Evolutionary conservation across 352 stramenopile species (phyloP), one percentile per base, ranked within the genome.

Genomic region (Pythium myriotylum): DNA sequence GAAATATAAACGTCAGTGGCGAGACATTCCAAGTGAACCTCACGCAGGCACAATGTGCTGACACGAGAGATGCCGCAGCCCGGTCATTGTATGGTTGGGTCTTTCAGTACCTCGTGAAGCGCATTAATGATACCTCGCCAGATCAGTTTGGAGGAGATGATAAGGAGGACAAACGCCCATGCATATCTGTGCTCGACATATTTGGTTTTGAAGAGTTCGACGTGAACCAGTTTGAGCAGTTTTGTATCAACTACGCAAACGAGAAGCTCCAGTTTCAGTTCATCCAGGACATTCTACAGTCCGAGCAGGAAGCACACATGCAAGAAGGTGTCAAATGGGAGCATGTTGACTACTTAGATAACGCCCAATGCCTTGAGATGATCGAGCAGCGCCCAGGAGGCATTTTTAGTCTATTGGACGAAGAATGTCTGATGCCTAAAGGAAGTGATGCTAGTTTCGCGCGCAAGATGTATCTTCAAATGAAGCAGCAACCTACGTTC

Each of bases 241-340:
- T 97, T 58, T 94, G 89, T 46, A 97, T 97, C 72, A 97, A 97
- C 70, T 97, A 97, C 59, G 89, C 89, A 29, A 97, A 97, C 73
- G 91, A 96, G 70, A 81, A 95, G 82, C 59, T 95, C 86, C 85
- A 95, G 60, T 89, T 85, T 49, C 79, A 94, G 58, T 95, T 94
- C 58, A 90, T 91, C 29, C 73, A 90, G 54, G 78, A 94, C 50
- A 89, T 91, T 53, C 62, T 95, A 12, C 63, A 91, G 32, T 84
- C 74, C 1, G 87, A 94, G 47, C 77, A 91, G 48, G 70, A 91
- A 23, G 77, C 80, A 7, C 89, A 95, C 69, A 79, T 86, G 8
- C 62, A 82, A 19, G 80, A 95, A 68, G 87, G 87, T 2, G 76
- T 94, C 46, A 64, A 70, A 33, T 94, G 84, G 78, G 74, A 83